Evolutionary conservation across 306 rosid genomes (phyloP).

Genomic region (Boehmeria nivea): DNA sequence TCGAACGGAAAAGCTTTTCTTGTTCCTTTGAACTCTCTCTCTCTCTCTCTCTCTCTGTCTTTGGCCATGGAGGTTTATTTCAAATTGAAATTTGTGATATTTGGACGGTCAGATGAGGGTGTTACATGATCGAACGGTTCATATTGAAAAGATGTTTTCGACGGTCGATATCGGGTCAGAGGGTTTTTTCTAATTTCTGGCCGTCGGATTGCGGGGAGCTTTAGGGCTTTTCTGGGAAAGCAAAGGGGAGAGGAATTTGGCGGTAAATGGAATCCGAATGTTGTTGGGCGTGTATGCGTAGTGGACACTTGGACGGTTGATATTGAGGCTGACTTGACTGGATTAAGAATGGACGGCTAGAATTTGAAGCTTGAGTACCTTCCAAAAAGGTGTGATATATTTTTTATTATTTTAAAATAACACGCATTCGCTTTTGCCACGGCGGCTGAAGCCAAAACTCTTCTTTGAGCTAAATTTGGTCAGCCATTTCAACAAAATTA

Average conservation of each 20-base stretch:
- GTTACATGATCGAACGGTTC: neutral
- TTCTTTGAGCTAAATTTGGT: too few species aligned
- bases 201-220: slow-evolving; percentile 35
- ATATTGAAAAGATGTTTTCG: slow-evolving; percentile 1
- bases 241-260: slow-evolving; percentile 44
- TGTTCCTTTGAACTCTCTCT: slow-evolving; percentile 13
- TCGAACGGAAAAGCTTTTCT: neutral
- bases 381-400: slow-evolving; percentile 8
- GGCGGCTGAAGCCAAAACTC: too few species aligned
- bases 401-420: too few species aligned
- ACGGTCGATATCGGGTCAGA: slow-evolving; percentile 17
- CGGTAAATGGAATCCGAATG: slow-evolving; percentile 43
- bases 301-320: slow-evolving; percentile 33
- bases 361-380: slow-evolving; percentile 19
- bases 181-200: neutral
- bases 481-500: too few species aligned
- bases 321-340: slow-evolving; percentile 2
- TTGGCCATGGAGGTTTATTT: slow-evolving; percentile 27
- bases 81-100: slow-evolving; percentile 41
- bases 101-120: slow-evolving; percentile 24
- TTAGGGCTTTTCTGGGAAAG: slow-evolving; percentile 13
- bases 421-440: too few species aligned
- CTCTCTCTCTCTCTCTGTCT: slow-evolving; percentile 35
- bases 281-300: neutral
- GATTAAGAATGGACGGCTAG: slow-evolving; percentile 8